phyloP scores from a whole-genome alignment of 73 alveolate genomes.

The Blepharisma stoltei region DNA sequence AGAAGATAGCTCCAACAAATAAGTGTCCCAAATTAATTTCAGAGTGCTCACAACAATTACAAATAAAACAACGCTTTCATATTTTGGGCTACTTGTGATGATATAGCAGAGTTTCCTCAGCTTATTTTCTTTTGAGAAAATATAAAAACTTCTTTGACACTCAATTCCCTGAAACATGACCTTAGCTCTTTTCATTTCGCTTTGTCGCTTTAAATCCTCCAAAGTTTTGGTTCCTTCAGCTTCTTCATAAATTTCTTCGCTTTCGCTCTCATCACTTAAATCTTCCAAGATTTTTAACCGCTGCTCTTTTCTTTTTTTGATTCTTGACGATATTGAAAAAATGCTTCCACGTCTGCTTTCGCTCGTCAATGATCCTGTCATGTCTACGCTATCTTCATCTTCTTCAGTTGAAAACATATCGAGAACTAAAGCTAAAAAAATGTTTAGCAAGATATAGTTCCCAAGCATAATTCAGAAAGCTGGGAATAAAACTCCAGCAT shows the following conservation, averaged over 20 bases:
- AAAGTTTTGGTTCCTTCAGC: conserved; percentile 47
- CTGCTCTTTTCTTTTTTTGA: neutral
- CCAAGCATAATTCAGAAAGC: conserved; percentile 94
- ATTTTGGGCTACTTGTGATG: conserved; percentile 56
- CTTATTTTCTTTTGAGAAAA: conserved; percentile 69
- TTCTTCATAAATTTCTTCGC: conserved; percentile 54
- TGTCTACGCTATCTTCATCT: conserved; percentile 40
- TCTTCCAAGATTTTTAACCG: conserved; percentile 1
- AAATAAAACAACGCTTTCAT: conserved; percentile 73
- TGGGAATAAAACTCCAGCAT: conserved; percentile 65
- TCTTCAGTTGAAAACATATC: conserved; percentile 83
- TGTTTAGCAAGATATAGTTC: conserved; percentile 84
- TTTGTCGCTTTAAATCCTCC: conserved; percentile 49
- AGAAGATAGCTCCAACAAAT: conserved; percentile 39
- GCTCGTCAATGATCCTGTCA: neutral
- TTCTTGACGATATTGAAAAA: conserved; percentile 4
- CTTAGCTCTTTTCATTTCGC: conserved; percentile 48
- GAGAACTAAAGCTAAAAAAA: conserved; percentile 87
- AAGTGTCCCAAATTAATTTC: conserved; percentile 87
- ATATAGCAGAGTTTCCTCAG: conserved; percentile 69
- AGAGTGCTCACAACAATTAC: conserved; percentile 74
- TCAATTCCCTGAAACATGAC: conserved; percentile 74
- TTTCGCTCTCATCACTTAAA: conserved; percentile 38
- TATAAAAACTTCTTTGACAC: conserved; percentile 73
- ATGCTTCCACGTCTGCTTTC: conserved; percentile 25